Evolutionary conservation across 768 basidiomycete species (phyloP).

Genomic region (Clathrus columnatus): DNA sequence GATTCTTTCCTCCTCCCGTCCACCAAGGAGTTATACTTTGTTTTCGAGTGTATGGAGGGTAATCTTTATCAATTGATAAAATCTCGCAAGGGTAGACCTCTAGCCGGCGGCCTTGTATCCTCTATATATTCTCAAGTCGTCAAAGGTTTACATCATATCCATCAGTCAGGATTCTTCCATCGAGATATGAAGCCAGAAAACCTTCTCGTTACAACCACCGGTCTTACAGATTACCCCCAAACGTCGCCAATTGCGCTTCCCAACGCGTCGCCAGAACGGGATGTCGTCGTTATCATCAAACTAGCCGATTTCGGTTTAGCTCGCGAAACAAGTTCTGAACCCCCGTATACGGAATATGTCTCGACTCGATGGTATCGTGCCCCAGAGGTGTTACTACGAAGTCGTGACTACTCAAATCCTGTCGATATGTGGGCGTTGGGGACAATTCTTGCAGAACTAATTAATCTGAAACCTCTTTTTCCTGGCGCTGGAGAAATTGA

Average conservation of each 20-base stretch:
- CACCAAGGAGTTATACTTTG: conserved; percentile 95
- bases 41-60: conserved; percentile 99
- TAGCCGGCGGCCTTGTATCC: conserved; percentile 94
- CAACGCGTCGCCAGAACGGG: conserved; percentile 69
- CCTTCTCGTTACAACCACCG: conserved; percentile 94
- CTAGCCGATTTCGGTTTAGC: conserved; percentile 98
- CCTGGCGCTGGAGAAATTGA: conserved; percentile 90
- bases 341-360: conserved; percentile 98
- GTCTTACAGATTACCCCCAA: conserved; percentile 83
- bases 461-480: conserved; percentile 92
- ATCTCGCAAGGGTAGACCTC: conserved; percentile 85
- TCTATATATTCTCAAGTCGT: conserved; percentile 92
- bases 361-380: conserved; percentile 99
- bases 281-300: conserved; percentile 95
- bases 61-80: conserved; percentile 99
- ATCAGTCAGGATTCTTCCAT: conserved; percentile 90
- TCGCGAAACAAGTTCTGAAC: conserved; percentile 74
- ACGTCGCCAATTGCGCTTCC: conserved; percentile 61
- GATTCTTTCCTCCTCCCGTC: conserved; percentile 97
- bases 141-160: conserved; percentile 86
- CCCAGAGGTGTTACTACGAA: conserved; percentile 88
- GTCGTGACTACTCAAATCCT: conserved; percentile 89
- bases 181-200: conserved; percentile 99
- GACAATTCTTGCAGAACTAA: conserved; percentile 94
- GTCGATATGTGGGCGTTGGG: conserved; percentile 99